Base-by-base conservation (phyloP, 192 early-diverging fungal species). In the Entrophospora sp. region DNA sequence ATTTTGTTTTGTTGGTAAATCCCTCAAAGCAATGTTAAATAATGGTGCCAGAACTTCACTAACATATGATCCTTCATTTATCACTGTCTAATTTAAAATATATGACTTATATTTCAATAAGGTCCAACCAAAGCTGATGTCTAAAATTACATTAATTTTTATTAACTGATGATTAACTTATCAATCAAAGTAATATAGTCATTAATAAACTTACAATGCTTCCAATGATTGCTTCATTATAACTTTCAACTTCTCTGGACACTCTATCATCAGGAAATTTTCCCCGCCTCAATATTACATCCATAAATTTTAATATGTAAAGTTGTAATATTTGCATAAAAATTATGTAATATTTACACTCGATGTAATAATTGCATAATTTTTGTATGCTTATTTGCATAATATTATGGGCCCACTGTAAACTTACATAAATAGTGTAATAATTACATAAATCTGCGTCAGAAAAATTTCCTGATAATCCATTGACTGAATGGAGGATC, bases 61-160 rank as follows among this genome's bases (percentile, higher is more conserved):
- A 38, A 58, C 56, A 58, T 58, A 58, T 36, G 56, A 58, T 5
- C 56, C 56, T 25, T 58, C 34, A 58, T 58, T 58, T 37, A 58
- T 2, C 3, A 12, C 12, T 25, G n/a, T 58, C n/a, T 27, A 18
- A 5, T 58, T 58, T 22, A 37, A 37, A 37, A 38, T n/a, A 38
- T 58, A 58, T 10, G 56, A 34, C 36, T 35, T 38, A 58, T 58
- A 58, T 22, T 58, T 58, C 22, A 34, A 34, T 34, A 34, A 58
- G 13, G n/a, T n/a, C n/a, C n/a, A 37, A 22, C 56, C 56, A 58
- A 34, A 58, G 32, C 16, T 58, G 18, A 58, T 18, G n/a, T 9
- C 56, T 58, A 57, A 57, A n/a, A 35, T 18, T 36, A 57, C 20
- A 37, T 36, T 16, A 57, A 8, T 37, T n/a, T 35, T 18, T n/a